A percentile compares a stretch with the other conserved stretches of the same genome.
Conservation (phyloP, 331 rosid genomes). For the Quercus lobata region DNA sequence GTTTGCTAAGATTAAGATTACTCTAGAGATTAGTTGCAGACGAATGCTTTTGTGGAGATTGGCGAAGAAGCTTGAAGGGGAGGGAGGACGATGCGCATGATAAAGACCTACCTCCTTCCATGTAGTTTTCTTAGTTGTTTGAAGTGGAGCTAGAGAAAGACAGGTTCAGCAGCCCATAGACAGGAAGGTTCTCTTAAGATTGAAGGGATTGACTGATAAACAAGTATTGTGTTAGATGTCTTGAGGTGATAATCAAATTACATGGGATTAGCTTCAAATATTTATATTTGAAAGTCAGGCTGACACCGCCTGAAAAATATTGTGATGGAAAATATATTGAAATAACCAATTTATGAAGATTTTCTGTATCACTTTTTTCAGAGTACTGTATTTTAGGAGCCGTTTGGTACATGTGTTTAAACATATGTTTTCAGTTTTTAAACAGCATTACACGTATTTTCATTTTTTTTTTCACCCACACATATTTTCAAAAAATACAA, state of each 20-base stretch:
- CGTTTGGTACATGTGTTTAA: too few species aligned
- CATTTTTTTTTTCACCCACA: too few species aligned
- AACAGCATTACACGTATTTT: too few species aligned
- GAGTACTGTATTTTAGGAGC: too few species aligned
- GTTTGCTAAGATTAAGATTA: neutral
- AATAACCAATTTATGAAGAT: neutral
- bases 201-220: constrained; percentile 42
- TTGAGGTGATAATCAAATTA: neutral
- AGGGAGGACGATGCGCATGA: constrained; percentile 49
- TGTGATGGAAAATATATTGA: neutral
- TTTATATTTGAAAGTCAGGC: constrained; percentile 25
- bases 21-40: constrained; percentile 24
- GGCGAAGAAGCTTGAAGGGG: constrained; percentile 18
- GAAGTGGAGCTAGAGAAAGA: constrained; percentile 80
- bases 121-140: constrained; percentile 62
- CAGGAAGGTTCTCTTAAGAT: constrained; percentile 39
- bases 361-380: too few species aligned
- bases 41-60: neutral
- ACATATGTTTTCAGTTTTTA: too few species aligned
- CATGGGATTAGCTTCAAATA: constrained; percentile 9
- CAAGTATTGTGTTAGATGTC: constrained; percentile 17
- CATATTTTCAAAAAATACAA: too few species aligned
- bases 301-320: constrained; percentile 28
- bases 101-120: constrained; percentile 70
- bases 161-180: constrained; percentile 11